Percentiles rank a stretch among this genome's conserved stretches.
Evolutionary conservation across 352 stramenopile genomes (phyloP).

Genomic region (Albugo laibachii): DNA sequence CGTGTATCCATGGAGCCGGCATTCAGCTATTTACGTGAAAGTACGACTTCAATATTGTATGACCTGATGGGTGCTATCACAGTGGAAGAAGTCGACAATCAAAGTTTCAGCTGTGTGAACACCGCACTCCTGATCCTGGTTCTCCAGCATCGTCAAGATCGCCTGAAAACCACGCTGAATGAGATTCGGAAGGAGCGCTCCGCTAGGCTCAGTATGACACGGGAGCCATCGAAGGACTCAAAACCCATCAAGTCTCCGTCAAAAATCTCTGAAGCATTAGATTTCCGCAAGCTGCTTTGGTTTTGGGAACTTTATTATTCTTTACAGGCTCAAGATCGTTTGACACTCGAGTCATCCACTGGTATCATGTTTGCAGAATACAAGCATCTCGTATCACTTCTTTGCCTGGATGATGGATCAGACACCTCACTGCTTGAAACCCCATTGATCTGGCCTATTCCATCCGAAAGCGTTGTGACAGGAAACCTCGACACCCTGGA

Average conservation of each 20-base stretch:
- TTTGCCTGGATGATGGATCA: conserved; percentile 86
- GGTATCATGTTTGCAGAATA: conserved; percentile 90
- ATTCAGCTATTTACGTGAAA: conserved; percentile 75
- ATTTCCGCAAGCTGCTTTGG: conserved; percentile 87
- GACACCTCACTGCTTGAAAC: conserved; percentile 48
- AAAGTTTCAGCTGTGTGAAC: conserved; percentile 97
- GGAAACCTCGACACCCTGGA: too few species aligned
- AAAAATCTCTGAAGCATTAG: conserved; percentile 14
- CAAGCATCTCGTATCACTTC: conserved; percentile 72
- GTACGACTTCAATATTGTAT: conserved; percentile 79
- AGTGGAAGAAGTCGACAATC: conserved; percentile 89
- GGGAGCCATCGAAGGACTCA: too few species aligned
- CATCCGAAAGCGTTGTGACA: too few species aligned
- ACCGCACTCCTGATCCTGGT: conserved; percentile 90
- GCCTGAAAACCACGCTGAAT: conserved; percentile 49
- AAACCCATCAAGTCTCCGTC: conserved; percentile 2
- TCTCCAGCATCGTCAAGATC: conserved; percentile 79
- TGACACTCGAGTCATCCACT: conserved; percentile 88
- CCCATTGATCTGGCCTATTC: conserved; percentile 3
- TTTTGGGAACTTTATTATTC: conserved; percentile 95
- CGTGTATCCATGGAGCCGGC: conserved; percentile 34
- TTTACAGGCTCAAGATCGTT: conserved; percentile 79
- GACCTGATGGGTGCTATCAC: conserved; percentile 91
- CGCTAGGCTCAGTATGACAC: conserved; percentile 3
- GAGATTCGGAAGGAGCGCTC: conserved; percentile 40